These are phyloP conservation scores for Nicotiana tomentosiformis DNA, from an alignment of 257 asterid species.

Conservation along the genomic window DNA sequence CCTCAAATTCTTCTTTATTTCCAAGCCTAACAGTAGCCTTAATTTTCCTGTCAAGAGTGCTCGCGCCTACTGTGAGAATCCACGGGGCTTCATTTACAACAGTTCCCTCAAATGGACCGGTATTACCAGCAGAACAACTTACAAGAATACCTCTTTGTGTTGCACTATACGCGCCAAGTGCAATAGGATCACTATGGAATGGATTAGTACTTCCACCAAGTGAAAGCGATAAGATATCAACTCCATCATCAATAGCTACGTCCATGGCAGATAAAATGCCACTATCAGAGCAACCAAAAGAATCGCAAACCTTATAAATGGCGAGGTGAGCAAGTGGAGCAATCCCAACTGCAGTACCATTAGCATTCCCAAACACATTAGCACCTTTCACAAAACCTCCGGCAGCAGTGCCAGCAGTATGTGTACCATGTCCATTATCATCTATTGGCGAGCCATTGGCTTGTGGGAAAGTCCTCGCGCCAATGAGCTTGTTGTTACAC, in stretches of 20 bases:
- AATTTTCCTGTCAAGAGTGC: conserved; percentile 26
- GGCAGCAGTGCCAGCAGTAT: conserved; percentile 24
- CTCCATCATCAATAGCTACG: conserved; percentile 32
- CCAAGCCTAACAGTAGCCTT: conserved; percentile 22
- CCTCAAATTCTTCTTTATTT: conserved; percentile 13
- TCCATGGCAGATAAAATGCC: conserved; percentile 31
- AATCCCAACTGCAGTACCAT: conserved; percentile 27
- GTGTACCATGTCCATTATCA: conserved; percentile 27
- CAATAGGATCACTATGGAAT: conserved; percentile 18
- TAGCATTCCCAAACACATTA: conserved; percentile 20
- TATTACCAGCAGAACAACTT: conserved; percentile 26
- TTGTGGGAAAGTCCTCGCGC: conserved; percentile 17
- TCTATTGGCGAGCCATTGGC: conserved; percentile 8
- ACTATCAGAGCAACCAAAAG: conserved; percentile 9
- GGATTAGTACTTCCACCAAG: conserved; percentile 15
- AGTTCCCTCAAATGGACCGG: conserved; percentile 11
- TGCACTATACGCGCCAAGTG: conserved; percentile 29
- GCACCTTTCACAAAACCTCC: conserved; percentile 25
- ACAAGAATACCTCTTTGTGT: conserved; percentile 26
- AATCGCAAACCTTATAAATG: conserved; percentile 19
- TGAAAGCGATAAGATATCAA: conserved; percentile 29
- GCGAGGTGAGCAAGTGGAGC: conserved; percentile 33
- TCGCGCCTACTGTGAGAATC: conserved; percentile 41
- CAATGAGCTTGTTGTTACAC: conserved; percentile 32
- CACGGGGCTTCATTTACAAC: conserved; percentile 32